Base-by-base conservation (phyloP, 768 basidiomycete genomes). In the Amanita inopinata region DNA sequence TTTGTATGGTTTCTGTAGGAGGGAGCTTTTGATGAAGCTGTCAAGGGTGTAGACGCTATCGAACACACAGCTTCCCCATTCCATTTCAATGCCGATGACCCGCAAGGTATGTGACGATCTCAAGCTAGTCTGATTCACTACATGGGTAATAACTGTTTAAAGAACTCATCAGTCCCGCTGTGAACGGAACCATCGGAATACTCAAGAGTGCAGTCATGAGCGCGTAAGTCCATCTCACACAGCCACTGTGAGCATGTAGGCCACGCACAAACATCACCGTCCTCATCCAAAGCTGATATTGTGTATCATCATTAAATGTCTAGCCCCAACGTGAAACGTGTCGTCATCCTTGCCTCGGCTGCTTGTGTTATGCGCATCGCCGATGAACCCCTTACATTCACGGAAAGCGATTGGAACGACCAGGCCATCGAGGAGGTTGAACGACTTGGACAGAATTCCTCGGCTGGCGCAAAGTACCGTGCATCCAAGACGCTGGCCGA, bases 21-120 rank as follows among this genome's bases (percentile, higher is more conserved):
- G 2, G 75, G 74, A 5, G 83, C 80, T 1, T 92, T 88, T 48
- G 84, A 90, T 55, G 77, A 85, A 38, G 85, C 78, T 0, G 81
- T 89, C 46, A 74, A 78, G 56, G 84, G 71, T 1, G 76, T 89
- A 5, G 78, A 85, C 46, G 87, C 71, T 0, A 74, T 91, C 38
- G 69, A 64, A 27, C 85, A 86, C 52, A 76, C 69, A 3, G 82
- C 82, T 0, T 83, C 82, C 1, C 83, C 83, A 1, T 69, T 78
- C 52, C 61, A 70, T 41, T 47, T 64, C 18, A 60, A 68, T 1
- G 66, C 62, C 1, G 60, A 64, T n/a, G 67, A 76, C 28, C 71
- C 71, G 3, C 46, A 60, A 45, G 59, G 61, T 61, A 49, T 18
- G 39, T 45, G 10, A 15, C 12, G 17, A 25, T 4, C 10, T 17